Base-by-base conservation (phyloP, 495 filamentous ascomycete genomes). In the Aspergillus conjunctus region DNA sequence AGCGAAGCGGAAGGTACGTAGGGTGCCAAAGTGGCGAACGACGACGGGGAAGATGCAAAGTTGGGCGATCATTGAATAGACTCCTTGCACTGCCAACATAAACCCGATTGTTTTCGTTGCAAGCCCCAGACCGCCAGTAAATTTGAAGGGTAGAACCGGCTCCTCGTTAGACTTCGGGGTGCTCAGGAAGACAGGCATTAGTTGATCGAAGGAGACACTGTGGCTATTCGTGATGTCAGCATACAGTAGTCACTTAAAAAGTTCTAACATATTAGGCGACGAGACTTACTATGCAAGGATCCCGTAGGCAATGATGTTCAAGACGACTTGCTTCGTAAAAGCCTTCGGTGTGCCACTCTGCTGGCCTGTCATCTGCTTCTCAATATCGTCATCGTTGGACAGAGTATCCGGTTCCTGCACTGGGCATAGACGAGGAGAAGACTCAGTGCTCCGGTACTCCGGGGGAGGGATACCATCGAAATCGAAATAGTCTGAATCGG, bases 131-230 rank as follows among this genome's bases (percentile, higher is more conserved):
- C 94, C 94, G 54, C 91, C 91, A 7, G 85, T 86, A 68, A 98
- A 97, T 64, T 89, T 88, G 80, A 98, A 90, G 7, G 92, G 92
- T 20, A 95, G 80, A 10, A 83, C 76, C 7, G 85, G 79, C 9
- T 76, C 70, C 37, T 75, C 73, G 53, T 76, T 66, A 20, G 87
- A 85, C 46, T 80, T 73, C 18, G 85, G 83, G 21, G 89, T 93
- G 68, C 91, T 95, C 57, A 98, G 83, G 61, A 98, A 90, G 4
- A 97, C 90, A 0, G 94, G 95, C 63, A 98, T 86, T 33, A 98
- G 79, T 69, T 96, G 89, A 77, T 98, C 94, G 65, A 96, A 96
- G 0, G 91, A 92, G 69, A 98, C 96, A 52, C 88, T 90, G 66
- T 91, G 88, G 52, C 92, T 97, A 74, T 81, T 26, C 77, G 73